Percentiles rank a stretch among this genome's conserved stretches.
These are phyloP conservation scores for Coemansia sp. DNA, from an alignment of 192 early-diverging fungal species.

Conservation along the genomic window DNA sequence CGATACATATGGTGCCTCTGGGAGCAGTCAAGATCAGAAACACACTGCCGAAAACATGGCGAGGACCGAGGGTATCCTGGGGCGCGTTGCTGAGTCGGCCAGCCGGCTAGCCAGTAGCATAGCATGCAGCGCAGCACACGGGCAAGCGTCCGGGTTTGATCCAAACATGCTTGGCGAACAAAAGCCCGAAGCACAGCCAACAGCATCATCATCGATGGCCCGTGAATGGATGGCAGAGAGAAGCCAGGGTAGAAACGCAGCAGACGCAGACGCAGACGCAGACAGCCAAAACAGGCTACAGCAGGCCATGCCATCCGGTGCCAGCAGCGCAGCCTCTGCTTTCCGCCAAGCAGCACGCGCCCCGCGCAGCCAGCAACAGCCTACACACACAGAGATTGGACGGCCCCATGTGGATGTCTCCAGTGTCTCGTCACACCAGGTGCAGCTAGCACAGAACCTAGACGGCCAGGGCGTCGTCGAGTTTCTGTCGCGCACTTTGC, in stretches of 20 bases:
- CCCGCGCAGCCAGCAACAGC: not conserved
- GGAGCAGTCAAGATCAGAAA: too few species aligned
- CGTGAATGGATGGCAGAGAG: constrained; percentile 24
- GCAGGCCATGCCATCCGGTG: constrained; percentile 59
- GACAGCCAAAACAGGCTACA: too few species aligned
- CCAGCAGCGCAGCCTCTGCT: constrained; percentile 64
- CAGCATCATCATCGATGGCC: constrained; percentile 3
- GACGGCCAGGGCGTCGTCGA: constrained; percentile 33
- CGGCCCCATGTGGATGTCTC: too few species aligned
- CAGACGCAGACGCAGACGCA: constrained; percentile 51
- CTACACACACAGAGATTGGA: not conserved
- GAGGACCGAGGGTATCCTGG: constrained; percentile 5
- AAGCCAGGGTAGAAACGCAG: not conserved
- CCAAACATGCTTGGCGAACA: constrained; percentile 16
- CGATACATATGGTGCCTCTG: too few species aligned
- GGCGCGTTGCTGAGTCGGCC: constrained; percentile 31
- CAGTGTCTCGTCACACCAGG: constrained; percentile 94
- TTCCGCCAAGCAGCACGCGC: constrained; percentile 48
- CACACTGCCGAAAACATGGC: not conserved
- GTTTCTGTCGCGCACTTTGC: constrained; percentile 33
- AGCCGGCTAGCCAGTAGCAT: constrained; percentile 22
- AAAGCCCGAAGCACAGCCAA: constrained; percentile 16
- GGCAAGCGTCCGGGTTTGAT: constrained; percentile 4
- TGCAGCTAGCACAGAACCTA: constrained; percentile 60
- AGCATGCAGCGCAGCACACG: constrained; percentile 7